Percentiles rank a stretch among this genome's conserved stretches.
These are phyloP conservation scores for Botrytis fragariae DNA, from an alignment of 2,329 filamentous ascomycete species.

Conservation along the genomic window DNA sequence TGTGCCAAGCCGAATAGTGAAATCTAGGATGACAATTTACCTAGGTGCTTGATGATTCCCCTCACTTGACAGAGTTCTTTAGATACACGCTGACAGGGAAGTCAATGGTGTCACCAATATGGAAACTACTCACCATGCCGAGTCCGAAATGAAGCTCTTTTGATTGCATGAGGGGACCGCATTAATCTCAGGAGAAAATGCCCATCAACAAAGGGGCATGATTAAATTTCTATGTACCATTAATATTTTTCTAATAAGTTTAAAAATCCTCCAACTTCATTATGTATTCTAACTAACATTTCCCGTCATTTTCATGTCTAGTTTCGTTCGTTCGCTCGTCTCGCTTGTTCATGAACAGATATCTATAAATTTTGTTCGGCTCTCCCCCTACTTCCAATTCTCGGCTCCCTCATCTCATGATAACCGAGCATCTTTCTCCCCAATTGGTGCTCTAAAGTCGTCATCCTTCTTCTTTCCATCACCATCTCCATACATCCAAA, in stretches of 20 bases:
- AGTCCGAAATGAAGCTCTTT: too few species aligned
- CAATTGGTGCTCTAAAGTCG: slow-evolving; percentile 26
- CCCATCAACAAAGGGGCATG: background rate
- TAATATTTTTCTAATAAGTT: background rate
- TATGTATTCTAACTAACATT: background rate
- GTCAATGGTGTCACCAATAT: background rate
- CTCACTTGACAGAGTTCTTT: background rate
- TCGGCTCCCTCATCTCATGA: slow-evolving; percentile 18
- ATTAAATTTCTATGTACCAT: background rate
- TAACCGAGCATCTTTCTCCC: slow-evolving; percentile 36
- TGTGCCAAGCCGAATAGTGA: background rate
- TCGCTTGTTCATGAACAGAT: background rate
- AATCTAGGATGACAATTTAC: too few species aligned
- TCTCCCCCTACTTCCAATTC: background rate
- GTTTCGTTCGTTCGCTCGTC: background rate
- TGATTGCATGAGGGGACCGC: background rate
- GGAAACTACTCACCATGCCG: background rate
- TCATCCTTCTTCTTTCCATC: slow-evolving; percentile 29
- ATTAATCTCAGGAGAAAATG: background rate
- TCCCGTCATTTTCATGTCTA: background rate
- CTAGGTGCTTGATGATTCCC: background rate
- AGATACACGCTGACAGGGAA: background rate
- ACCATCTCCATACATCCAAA: slow-evolving; percentile 64
- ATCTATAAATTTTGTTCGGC: background rate
- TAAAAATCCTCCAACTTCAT: background rate